Evolutionary conservation across 2,329 filamentous ascomycete species (phyloP).

Genomic region (Fusarium pininemorale): DNA sequence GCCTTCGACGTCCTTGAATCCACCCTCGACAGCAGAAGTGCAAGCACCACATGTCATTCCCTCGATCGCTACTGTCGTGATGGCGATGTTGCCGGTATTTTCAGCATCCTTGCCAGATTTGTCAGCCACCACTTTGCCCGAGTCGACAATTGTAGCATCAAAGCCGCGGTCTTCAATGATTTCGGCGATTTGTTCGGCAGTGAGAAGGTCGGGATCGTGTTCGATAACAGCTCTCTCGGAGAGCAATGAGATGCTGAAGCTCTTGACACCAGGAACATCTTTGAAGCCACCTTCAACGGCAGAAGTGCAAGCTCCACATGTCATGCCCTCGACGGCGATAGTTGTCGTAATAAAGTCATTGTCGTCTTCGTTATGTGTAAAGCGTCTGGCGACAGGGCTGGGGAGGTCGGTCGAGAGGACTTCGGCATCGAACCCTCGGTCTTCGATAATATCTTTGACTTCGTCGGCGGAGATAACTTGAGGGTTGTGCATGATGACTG

Average conservation of each 20-base stretch:
- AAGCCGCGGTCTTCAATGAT: conserved; percentile 80
- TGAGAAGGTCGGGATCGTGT: conserved; percentile 70
- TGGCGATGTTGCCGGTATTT: conserved; percentile 60
- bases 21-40: conserved; percentile 87
- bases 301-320: conserved; percentile 88
- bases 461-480: conserved; percentile 75
- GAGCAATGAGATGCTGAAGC: conserved; percentile 83
- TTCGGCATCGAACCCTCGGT: conserved; percentile 89
- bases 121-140: conserved; percentile 57
- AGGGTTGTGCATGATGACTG: conserved; percentile 92
- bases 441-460: conserved; percentile 87
- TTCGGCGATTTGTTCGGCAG: conserved; percentile 63
- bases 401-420: conserved; percentile 84
- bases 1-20: conserved; percentile 80
- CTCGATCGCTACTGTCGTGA: conserved; percentile 87
- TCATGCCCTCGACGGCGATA: conserved; percentile 86
- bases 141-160: conserved; percentile 80
- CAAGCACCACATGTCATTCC: conserved; percentile 99
- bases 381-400: conserved; percentile 57
- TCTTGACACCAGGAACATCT: conserved; percentile 75
- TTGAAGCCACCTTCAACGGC: conserved; percentile 85
- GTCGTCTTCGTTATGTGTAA: conserved; percentile 51
- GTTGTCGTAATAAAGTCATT: conserved; percentile 71
- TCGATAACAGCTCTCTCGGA: conserved; percentile 87
- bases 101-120: conserved; percentile 38